A percentile compares a stretch with the other conserved stretches of the same genome.
These are phyloP conservation scores for Hirschioporus abietinus DNA, from an alignment of 768 basidiomycete genomes.

Conservation along the genomic window DNA sequence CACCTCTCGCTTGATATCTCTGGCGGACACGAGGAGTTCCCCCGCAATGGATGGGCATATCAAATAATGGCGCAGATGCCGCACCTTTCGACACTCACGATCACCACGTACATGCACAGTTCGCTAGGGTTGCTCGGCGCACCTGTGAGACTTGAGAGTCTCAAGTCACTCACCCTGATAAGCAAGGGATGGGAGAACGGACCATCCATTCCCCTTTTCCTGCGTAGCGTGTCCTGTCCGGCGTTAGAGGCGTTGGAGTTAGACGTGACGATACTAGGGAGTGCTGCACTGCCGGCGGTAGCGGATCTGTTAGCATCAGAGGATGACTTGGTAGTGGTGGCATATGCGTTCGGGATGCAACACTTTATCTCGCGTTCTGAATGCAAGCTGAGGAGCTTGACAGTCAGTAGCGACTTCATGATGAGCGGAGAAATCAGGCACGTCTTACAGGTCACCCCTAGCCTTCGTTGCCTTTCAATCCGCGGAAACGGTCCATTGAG, in stretches of 20 bases:
- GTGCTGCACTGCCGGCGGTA: background rate
- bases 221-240: background rate
- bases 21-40: background rate
- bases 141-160: background rate
- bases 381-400: background rate
- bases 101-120: background rate
- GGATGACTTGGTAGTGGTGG: background rate
- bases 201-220: background rate
- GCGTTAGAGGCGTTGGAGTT: background rate
- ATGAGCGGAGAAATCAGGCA: background rate
- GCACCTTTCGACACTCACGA: background rate
- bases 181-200: background rate
- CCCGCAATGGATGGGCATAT: background rate
- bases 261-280: background rate
- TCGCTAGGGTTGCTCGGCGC: background rate
- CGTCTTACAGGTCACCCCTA: background rate
- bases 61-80: background rate
- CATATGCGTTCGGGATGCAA: background rate
- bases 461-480: background rate
- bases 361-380: background rate
- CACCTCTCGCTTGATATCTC: background rate
- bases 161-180: background rate
- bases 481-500: background rate
- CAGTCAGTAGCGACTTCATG: background rate
- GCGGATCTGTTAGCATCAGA: background rate